Evolutionary conservation across 2,329 filamentous ascomycete species (phyloP), one percentile per base, ranked within the genome.

Genomic region (Cordyceps pruinosa): DNA sequence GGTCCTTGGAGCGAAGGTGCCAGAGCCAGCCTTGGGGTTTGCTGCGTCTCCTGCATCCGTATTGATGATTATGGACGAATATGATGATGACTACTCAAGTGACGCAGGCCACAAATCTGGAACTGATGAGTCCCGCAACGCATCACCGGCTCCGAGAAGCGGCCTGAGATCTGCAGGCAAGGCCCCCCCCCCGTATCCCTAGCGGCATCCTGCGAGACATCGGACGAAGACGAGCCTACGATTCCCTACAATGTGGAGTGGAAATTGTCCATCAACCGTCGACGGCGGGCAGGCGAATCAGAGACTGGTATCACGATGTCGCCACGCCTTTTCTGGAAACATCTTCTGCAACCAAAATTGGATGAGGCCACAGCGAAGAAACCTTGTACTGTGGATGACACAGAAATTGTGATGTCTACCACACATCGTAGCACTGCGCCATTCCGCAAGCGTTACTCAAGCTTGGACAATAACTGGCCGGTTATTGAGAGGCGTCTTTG

Each of bases 381-480:
- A 47, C 56, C 42, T 58, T 58, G 34, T 12, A n/a, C 32, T 25
- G 56, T 47, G 34, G 49, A 58, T 15, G 50, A 48, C n/a, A 57
- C 46, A 23, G 46, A 57, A 50, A 50, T 57, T 44, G 35, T 57
- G 25, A 39, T 57, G 41, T 21, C 32, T 37, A 50, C 49, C 4
- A 52, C 49, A 2, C 49, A 52, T 32, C 35, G 49, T 52, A 52
- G 37, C 23, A 52, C 49, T 3, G 23, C 23, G 10, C 49, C 35
- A 21, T 52, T 52, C 9, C 35, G 35, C 1, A 52, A 52, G 13
- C 47, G 47, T 50, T 50, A 25, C 48, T 8, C 34, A 21, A 28
- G 32, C 45, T n/a, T 59, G 2, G 35, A 59, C 52, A 47, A 59
- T 30, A 28, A 61, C 21, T 61, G 45, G 59, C 46, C 23, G 35